phyloP scores from a whole-genome alignment of 441 rosid genomes.

The Breynia disticha region DNA sequence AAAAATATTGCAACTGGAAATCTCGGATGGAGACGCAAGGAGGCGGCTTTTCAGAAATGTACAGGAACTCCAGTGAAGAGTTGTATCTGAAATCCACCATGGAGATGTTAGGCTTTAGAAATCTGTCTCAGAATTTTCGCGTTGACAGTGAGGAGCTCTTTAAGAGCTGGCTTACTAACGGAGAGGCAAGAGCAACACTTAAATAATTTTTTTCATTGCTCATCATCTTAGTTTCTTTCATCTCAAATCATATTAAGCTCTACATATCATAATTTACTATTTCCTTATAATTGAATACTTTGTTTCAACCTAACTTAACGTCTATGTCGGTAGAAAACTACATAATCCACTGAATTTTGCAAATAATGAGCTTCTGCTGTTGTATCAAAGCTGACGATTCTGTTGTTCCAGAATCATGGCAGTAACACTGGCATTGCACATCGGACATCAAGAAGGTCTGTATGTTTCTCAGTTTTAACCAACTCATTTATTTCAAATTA shows the following conservation, averaged over 20 bases:
- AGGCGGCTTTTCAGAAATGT: conserved; percentile 38
- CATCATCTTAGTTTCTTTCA: neutral
- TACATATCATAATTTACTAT: no score
- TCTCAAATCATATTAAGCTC: no score
- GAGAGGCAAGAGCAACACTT: conserved; percentile 46
- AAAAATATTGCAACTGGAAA: no score
- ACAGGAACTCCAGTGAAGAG: conserved; percentile 60
- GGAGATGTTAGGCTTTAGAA: conserved; percentile 59
- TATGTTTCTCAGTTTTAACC: neutral
- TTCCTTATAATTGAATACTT: no score
- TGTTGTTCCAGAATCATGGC: conserved; percentile 37
- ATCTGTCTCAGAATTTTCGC: conserved; percentile 41
- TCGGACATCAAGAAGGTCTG: conserved; percentile 50
- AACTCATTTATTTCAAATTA: neutral
- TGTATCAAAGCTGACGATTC: conserved; percentile 2
- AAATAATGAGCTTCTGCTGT: neutral
- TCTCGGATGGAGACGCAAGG: conserved; percentile 33
- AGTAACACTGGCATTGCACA: conserved; percentile 36
- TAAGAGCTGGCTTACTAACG: conserved; percentile 65
- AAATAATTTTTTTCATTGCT: neutral
- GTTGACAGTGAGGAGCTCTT: conserved; percentile 69
- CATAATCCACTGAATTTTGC: neutral
- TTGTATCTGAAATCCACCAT: conserved; percentile 45
- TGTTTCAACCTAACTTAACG: no score
- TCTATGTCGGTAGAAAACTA: no score